A percentile compares a stretch with the other conserved stretches of the same genome.
Evolutionary conservation across 805 yeast species (phyloP).

Genomic region (Henningerozyma blattae): DNA sequence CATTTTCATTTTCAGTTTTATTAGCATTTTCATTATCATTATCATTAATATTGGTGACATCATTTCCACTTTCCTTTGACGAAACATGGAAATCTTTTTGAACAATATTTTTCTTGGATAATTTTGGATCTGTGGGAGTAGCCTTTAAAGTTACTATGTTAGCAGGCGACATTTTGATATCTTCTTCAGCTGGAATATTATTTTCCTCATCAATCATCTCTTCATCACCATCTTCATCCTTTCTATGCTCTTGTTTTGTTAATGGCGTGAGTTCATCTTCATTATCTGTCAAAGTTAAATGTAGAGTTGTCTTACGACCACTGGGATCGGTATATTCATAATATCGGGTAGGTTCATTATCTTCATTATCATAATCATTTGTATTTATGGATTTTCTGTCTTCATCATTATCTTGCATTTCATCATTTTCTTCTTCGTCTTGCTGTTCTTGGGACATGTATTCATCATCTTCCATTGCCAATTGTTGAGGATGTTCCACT

Average conservation of each 20-base stretch:
- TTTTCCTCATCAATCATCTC: background rate
- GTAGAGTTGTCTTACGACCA: conserved; percentile 49
- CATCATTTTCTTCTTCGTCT: conserved; percentile 17
- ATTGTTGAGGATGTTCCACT: conserved; percentile 14
- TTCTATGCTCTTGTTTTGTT: background rate
- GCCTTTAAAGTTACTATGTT: background rate
- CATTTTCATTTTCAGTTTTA: background rate
- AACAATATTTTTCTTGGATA: background rate
- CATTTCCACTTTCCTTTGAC: background rate
- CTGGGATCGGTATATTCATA: conserved; percentile 68
- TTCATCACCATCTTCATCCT: background rate
- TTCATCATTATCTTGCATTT: conserved; percentile 15
- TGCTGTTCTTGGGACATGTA: no score
- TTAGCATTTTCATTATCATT: background rate
- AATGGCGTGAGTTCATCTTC: conserved; percentile 44
- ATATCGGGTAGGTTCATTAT: conserved; percentile 35
- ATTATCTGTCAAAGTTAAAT: conserved; percentile 36
- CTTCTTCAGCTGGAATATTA: background rate
- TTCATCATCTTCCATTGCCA: no score
- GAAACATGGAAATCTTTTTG: background rate
- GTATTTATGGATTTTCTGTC: background rate
- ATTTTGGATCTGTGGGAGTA: background rate
- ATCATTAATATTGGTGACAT: background rate
- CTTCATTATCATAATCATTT: conserved; percentile 14
- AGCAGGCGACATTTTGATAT: background rate